phyloP scores from a whole-genome alignment of 306 rosid species.

The Astragalus membranaceus region DNA sequence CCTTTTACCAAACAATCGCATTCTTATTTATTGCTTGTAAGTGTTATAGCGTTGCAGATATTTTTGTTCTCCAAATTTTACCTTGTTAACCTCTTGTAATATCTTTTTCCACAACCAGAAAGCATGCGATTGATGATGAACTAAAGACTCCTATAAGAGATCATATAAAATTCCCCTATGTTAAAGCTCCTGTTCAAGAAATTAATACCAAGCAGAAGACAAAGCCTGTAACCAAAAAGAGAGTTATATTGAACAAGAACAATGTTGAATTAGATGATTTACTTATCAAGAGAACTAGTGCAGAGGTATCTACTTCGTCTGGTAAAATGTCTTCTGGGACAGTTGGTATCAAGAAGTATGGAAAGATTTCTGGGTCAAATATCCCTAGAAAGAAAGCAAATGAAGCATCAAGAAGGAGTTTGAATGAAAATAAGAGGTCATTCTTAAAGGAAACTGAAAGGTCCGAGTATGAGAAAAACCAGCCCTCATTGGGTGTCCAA shows the following conservation, averaged over 20 bases:
- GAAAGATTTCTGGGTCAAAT: conserved; percentile 35
- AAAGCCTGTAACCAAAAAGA: conserved; percentile 34
- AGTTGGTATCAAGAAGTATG: conserved; percentile 25
- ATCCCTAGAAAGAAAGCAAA: conserved; percentile 37
- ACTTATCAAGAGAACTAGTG: conserved; percentile 23
- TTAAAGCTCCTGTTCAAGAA: conserved; percentile 26
- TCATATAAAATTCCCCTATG: conserved; percentile 62
- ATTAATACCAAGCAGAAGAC: conserved; percentile 27
- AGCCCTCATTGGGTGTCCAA: conserved; percentile 36
- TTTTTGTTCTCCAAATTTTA: conserved; percentile 19
- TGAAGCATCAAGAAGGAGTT: conserved; percentile 23
- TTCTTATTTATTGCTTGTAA: conserved; percentile 89
- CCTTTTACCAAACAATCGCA: conserved; percentile 64
- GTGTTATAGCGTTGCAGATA: conserved; percentile 18
- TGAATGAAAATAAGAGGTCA: conserved; percentile 30
- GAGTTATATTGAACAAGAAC: conserved; percentile 28
- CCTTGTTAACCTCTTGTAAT: conserved; percentile 10
- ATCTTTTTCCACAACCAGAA: conserved; percentile 35
- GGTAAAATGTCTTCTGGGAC: conserved; percentile 29
- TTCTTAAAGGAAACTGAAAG: conserved; percentile 29
- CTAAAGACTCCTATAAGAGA: conserved; percentile 72
- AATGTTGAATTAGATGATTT: conserved; percentile 23
- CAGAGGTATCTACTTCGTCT: conserved; percentile 24
- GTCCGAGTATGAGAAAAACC: conserved; percentile 23
- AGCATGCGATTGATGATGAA: conserved; percentile 65